Evolutionary conservation across 139 green algal genomes (phyloP).

Genomic region (Eudorina sp.): DNA sequence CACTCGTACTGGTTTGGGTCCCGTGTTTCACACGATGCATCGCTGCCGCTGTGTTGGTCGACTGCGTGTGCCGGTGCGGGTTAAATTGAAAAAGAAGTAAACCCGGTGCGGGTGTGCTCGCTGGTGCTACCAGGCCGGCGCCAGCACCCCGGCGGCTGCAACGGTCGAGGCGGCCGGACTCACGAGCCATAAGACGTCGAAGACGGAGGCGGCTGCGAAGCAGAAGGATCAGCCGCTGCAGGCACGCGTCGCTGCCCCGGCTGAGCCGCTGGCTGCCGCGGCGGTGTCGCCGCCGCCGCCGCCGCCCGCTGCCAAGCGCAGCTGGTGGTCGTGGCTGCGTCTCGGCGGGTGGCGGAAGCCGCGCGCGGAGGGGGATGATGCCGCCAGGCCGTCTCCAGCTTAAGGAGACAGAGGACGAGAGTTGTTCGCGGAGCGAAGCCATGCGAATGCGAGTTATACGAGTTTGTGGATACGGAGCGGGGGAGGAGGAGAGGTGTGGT

Average conservation of each 20-base stretch:
- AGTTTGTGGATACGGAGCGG: background rate
- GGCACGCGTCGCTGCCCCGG: background rate
- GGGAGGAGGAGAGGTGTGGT: too few species aligned
- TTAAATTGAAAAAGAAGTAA: too few species aligned
- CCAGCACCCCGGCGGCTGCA: too few species aligned
- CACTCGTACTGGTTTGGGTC: too few species aligned
- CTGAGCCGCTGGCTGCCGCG: too few species aligned
- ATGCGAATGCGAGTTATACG: background rate
- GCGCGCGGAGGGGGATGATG: background rate
- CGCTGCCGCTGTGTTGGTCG: too few species aligned
- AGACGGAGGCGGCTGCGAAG: background rate
- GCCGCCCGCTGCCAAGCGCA: background rate
- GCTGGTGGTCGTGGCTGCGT: background rate
- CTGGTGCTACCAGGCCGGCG: too few species aligned
- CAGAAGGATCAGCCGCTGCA: background rate
- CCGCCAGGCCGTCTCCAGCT: background rate
- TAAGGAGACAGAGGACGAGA: background rate
- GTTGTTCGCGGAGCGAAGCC: background rate
- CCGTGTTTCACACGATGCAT: too few species aligned
- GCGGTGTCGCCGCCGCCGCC: background rate
- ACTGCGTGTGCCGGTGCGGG: too few species aligned
- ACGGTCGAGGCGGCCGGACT: background rate
- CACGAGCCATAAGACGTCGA: too few species aligned
- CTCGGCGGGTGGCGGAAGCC: background rate
- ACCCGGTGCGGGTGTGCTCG: too few species aligned